Conservation (phyloP, 805 yeast species). For the Candida loeiensis region DNA sequence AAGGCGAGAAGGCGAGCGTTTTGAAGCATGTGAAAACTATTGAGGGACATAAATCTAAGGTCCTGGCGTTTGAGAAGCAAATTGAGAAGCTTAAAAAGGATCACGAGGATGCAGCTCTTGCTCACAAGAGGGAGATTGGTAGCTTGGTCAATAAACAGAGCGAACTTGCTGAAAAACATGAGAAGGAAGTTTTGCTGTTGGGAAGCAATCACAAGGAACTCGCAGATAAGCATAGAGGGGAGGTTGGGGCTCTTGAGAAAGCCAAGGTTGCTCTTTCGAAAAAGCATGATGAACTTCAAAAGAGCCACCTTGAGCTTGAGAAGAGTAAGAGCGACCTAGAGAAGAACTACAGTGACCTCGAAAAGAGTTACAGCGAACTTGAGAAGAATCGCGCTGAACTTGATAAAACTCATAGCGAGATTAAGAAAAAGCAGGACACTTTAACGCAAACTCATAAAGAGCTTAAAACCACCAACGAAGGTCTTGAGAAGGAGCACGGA, state of each 20-base stretch:
- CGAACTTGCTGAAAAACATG: neutral
- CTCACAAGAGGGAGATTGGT: neutral
- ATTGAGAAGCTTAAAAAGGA: neutral
- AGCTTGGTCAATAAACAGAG: neutral
- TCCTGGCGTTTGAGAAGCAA: conserved; percentile 3
- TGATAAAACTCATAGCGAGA: neutral
- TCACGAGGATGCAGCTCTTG: neutral
- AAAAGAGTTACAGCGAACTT: neutral
- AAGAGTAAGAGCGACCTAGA: neutral
- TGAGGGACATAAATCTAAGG: neutral
- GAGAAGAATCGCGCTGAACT: neutral
- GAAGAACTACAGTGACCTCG: neutral
- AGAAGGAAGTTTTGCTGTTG: neutral
- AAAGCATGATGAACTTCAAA: neutral
- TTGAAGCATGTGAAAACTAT: neutral
- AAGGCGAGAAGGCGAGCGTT: conserved; percentile 1
- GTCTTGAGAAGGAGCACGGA: neutral
- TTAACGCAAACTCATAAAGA: neutral
- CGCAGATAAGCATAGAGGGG: neutral
- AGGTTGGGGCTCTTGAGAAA: neutral
- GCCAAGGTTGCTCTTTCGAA: neutral
- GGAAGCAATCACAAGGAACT: neutral
- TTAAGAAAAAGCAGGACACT: neutral
- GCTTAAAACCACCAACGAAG: neutral
- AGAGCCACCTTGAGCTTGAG: conserved; percentile 1